Evolutionary conservation across 345 rosid genomes (phyloP).

Genomic region (Bruguiera gymnorhiza): DNA sequence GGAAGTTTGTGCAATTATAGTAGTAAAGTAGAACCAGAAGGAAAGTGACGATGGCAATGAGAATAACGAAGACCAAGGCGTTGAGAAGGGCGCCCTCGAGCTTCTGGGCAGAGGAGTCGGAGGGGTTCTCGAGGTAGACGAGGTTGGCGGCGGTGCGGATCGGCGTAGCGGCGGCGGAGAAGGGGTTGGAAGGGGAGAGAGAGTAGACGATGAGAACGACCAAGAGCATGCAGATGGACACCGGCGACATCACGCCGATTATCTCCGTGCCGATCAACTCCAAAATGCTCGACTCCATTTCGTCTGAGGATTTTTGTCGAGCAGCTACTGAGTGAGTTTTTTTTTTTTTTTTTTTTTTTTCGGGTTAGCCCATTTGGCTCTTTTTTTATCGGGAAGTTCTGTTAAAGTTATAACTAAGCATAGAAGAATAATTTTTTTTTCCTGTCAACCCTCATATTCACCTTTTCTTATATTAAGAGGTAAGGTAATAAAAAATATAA

Average conservation of each 20-base stretch:
- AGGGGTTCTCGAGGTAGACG: constrained; percentile 79
- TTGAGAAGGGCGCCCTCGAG: constrained; percentile 84
- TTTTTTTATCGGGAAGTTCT: too few species aligned
- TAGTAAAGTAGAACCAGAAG: constrained; percentile 80
- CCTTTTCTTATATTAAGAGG: too few species aligned
- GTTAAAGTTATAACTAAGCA: too few species aligned
- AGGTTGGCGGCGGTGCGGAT: constrained; percentile 95
- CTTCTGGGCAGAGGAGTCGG: constrained; percentile 71
- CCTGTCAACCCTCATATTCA: too few species aligned
- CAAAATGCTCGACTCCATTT: constrained; percentile 41
- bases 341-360: too few species aligned
- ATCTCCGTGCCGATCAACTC: constrained; percentile 82
- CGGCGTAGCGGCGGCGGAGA: constrained; percentile 33
- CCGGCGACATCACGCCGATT: constrained; percentile 92
- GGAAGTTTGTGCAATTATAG: constrained; percentile 82
- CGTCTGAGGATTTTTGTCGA: constrained; percentile 14
- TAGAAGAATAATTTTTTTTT: too few species aligned
- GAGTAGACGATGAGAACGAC: constrained; percentile 90
- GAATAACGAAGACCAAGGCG: constrained; percentile 76
- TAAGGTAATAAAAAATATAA: too few species aligned
- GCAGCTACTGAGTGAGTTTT: constrained; percentile 7
- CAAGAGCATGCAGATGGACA: constrained; percentile 88
- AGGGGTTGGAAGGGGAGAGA: constrained; percentile 61
- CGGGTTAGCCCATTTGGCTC: too few species aligned
- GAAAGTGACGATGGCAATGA: constrained; percentile 78